Percentiles rank a stretch among this genome's conserved stretches.
These are phyloP conservation scores for Claviceps fusiformis DNA, from an alignment of 2,329 filamentous ascomycete species.

Conservation along the genomic window DNA sequence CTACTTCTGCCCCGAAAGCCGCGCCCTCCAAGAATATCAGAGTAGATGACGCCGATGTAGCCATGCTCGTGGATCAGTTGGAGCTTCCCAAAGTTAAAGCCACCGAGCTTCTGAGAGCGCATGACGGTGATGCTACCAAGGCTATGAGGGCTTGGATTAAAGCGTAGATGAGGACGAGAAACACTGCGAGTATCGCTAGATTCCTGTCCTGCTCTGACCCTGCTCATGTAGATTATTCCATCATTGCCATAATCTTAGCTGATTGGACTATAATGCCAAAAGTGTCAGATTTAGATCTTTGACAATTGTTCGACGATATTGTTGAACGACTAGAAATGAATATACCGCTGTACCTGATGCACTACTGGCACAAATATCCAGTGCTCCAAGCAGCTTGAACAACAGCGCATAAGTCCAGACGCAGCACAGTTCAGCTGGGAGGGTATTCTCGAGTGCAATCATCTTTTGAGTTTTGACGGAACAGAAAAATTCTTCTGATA, in stretches of 20 bases:
- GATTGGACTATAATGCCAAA: neutral
- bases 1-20: slow-evolving; percentile 13
- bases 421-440: neutral
- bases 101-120: slow-evolving; percentile 56
- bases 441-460: neutral
- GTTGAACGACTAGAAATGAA: neutral
- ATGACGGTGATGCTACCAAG: slow-evolving; percentile 56
- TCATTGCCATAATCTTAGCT: neutral
- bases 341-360: neutral
- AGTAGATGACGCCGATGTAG: slow-evolving; percentile 59
- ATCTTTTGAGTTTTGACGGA: neutral
- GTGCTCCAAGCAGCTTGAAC: neutral
- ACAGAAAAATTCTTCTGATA: no score
- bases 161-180: slow-evolving; percentile 8
- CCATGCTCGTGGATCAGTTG: slow-evolving; percentile 57
- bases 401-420: neutral
- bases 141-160: slow-evolving; percentile 47
- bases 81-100: slow-evolving; percentile 59
- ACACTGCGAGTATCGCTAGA: neutral
- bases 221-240: neutral
- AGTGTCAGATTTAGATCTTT: neutral
- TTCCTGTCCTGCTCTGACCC: neutral
- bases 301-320: neutral
- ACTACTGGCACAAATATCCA: neutral
- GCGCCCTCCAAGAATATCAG: slow-evolving; percentile 49